Base-by-base conservation (phyloP, 2,329 filamentous ascomycete species). In the Aspergillus udagawae region DNA sequence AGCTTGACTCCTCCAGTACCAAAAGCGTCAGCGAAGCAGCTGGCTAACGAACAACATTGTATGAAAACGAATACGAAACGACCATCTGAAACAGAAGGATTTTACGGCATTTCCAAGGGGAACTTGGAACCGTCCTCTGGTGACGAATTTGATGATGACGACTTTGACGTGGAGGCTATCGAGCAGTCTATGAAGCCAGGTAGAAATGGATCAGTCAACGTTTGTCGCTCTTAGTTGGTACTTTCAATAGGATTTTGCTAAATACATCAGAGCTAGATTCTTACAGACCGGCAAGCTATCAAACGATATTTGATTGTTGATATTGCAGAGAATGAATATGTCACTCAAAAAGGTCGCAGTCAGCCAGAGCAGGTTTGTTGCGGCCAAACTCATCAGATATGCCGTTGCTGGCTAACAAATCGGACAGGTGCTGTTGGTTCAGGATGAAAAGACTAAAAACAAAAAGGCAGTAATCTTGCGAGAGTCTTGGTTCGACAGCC, bases 301-400 rank as follows among this genome's bases (percentile, higher is more conserved):
- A 91, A 96, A 75, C 88, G 93, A 64, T 96, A 96, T 76, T 80
- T 92, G 61, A 83, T 97, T 66, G 88, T 87, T 63, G 86, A 88
- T 69, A 84, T 92, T 63, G 77, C 89, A 59, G 84, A 90, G 60
- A 84, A 83, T 65, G 81, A 86, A 49, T 96, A 90, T 73, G 77
- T 79, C 57, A 85, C 87, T 72, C 79, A 83, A 23, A 82, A 80
- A 63, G 86, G 88, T 48, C 80, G 83, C 62, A 73, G 77, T 51
- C 80, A 79, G 52, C 79, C 80, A 47, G 89, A 96, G 73, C 92
- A 94, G 84, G 91, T 92, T 76, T 70, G 76, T 62, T 28, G 52
- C 20, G 51, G 23, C 35, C 44, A 53, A n/a, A 49, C 21, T 27
- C 29, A 23, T 27, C 21, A 20, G 35, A 53, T 29, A 29, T 49